phyloP scores from a whole-genome alignment of 140 eudicot species.

The Erigeron philadelphicus region DNA sequence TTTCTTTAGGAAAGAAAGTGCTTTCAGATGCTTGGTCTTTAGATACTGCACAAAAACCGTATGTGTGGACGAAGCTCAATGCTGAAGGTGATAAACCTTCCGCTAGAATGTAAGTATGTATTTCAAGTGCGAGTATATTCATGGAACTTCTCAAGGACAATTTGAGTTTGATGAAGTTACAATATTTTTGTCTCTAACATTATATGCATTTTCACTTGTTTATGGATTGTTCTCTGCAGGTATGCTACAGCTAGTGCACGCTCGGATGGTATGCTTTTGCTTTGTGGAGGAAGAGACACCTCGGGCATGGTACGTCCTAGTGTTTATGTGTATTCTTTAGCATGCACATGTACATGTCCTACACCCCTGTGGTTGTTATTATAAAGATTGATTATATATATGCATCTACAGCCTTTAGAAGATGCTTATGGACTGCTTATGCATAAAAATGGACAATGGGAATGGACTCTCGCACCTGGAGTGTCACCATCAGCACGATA shows the following conservation, averaged over 20 bases:
- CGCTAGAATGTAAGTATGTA: conserved; percentile 81
- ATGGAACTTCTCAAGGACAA: no score
- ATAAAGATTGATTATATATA: conserved; percentile 24
- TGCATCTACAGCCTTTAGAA: conserved; percentile 54
- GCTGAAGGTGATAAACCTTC: conserved; percentile 88
- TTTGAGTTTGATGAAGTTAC: neutral
- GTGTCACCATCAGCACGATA: conserved; percentile 89
- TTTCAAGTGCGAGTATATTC: neutral
- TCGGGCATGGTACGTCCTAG: conserved; percentile 62
- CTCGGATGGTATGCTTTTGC: conserved; percentile 90
- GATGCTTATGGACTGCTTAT: conserved; percentile 92
- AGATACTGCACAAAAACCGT: conserved; percentile 91
- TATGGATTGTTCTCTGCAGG: conserved; percentile 33
- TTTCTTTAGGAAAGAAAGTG: conserved; percentile 71
- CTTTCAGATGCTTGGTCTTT: conserved; percentile 84
- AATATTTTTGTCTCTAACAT: neutral
- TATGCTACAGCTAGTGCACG: conserved; percentile 91
- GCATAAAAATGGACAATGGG: conserved; percentile 98
- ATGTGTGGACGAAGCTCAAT: conserved; percentile 73
- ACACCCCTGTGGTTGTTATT: neutral
- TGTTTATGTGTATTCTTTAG: conserved; percentile 12
- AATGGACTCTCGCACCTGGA: conserved; percentile 97
- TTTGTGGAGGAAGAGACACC: conserved; percentile 93
- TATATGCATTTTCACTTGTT: conserved; percentile 4
- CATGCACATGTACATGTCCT: neutral